These are phyloP conservation scores for Dryas octopetala DNA, from an alignment of 306 rosid species.

Conservation along the genomic window DNA sequence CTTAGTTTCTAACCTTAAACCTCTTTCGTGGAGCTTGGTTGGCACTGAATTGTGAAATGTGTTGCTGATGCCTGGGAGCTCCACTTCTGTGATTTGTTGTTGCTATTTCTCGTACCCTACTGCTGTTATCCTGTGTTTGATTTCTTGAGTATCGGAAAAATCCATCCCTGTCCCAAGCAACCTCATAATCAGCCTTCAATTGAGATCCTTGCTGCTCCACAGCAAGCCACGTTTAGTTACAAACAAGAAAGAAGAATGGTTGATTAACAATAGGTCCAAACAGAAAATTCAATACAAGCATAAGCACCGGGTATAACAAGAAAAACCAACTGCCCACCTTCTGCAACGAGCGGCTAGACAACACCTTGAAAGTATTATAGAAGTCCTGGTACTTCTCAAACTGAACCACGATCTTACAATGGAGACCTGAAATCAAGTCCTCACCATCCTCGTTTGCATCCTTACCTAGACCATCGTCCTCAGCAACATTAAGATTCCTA, in stretches of 20 bases:
- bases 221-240: conserved; percentile 23
- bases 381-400: conserved; percentile 76
- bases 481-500: conserved; percentile 89
- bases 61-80: conserved; percentile 61
- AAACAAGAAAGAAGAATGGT: not conserved
- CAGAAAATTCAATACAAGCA: not conserved
- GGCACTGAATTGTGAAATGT: conserved; percentile 50
- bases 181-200: conserved; percentile 79
- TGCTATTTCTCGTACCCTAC: conserved; percentile 28
- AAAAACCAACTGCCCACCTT: conserved; percentile 51
- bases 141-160: conserved; percentile 50
- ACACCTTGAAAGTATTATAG: conserved; percentile 64
- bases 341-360: conserved; percentile 80
- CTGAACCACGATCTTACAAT: conserved; percentile 90
- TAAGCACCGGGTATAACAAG: not conserved
- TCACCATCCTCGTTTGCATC: conserved; percentile 56
- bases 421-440: conserved; percentile 73
- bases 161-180: conserved; percentile 77
- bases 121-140: conserved; percentile 42
- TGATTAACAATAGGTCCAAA: not conserved
- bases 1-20: conserved; percentile 60
- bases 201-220: conserved; percentile 75
- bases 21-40: conserved; percentile 67
- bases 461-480: conserved; percentile 70
- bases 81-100: conserved; percentile 57